Base-by-base conservation (phyloP, 2,329 filamentous ascomycete species). In the Aureobasidium sp. region DNA sequence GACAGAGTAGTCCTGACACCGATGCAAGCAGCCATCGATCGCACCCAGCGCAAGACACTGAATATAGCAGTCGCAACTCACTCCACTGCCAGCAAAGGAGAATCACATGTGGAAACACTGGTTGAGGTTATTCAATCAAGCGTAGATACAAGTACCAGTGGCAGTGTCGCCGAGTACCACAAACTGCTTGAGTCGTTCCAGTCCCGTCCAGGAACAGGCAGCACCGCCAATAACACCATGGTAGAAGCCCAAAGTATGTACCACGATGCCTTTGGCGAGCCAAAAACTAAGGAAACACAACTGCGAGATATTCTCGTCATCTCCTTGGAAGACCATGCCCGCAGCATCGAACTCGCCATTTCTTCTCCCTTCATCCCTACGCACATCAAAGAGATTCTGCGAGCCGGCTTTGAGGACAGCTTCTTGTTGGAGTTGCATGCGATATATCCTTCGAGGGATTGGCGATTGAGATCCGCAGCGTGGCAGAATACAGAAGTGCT, bases 21-120 rank as follows among this genome's bases (percentile, higher is more conserved):
- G 7, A 79, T 94, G 62, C 89, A 97, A 74, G 92, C 91, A n/a
- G 93, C 89, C 0, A 80, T 97, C 64, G 93, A 97, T 72, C 86
- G 93, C 16, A 93, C 94, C 36, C 87, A 90, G 68, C 85, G 92
- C 63, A 97, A 97, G 78, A 96, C 93, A 0, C 85, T 90, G 62
- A 93, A 97, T 74, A 84, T 97, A 77, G 79, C 84, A 1, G 75
- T 87, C 72, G 85, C 86, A 54, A 80, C 93, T 9, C 76, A 80
- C 1, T 86, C 90, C 27, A 88, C 88, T 5, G 57, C 65, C 8
- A 67, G 62, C 42, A 69, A 69, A 16, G 89, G 93, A 61, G 85
- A 90, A 39, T 83, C 86, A 8, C 83, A 84, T 47, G 82, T 87
- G 16, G 82, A 84, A 45, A 78, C 85, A 49, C 79, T 97, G 39